Base-by-base conservation (phyloP, 2,329 filamentous ascomycete species). In the Phialocephala subalpina region DNA sequence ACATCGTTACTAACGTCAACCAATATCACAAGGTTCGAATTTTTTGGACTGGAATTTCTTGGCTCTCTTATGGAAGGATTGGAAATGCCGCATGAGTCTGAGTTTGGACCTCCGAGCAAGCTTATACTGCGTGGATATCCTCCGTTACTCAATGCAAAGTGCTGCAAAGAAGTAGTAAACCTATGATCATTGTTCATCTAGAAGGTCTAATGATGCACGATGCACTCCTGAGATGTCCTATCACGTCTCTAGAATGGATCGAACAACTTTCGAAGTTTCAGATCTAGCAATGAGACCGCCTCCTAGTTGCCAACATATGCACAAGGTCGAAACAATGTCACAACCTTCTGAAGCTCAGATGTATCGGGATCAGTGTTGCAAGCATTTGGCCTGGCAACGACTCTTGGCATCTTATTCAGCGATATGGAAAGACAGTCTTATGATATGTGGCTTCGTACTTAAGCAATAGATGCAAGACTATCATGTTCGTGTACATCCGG, bases 261-360 rank as follows among this genome's bases (percentile, higher is more conserved):
- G 20, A 29, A 53, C 14, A n/a, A 53, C 9, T 53, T 29, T 53
- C 49, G 49, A 53, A 53, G 49, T 53, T 49, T 49, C 45, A 49
- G 11, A 20, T 8, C n/a, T 25, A 22, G 20, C 9, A 22, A 11
- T 49, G 45, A 20, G 18, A 49, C 20, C 40, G 40, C 40, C 40
- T 42, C 16, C 40, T 42, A 18, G 40, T 42, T 42, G 22, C n/a
- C n/a, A 49, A 49, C 45, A 49, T 20, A 49, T 49, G 45, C 25
- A 53, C 22, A 53, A 53, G 49, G 25, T 29, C 6, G 12, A 53
- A 53, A 53, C 49, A 18, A 33, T 16, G 49, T n/a, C 14, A 11
- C 18, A n/a, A 29, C 9, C n/a, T 49, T n/a, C 11, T 49, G 8
- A 12, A 27, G 12, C 25, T 53, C 49, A 22, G 20, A 3, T 27